Conservation (phyloP, 176 grass and related monocot genomes). For the Carex parvula region DNA sequence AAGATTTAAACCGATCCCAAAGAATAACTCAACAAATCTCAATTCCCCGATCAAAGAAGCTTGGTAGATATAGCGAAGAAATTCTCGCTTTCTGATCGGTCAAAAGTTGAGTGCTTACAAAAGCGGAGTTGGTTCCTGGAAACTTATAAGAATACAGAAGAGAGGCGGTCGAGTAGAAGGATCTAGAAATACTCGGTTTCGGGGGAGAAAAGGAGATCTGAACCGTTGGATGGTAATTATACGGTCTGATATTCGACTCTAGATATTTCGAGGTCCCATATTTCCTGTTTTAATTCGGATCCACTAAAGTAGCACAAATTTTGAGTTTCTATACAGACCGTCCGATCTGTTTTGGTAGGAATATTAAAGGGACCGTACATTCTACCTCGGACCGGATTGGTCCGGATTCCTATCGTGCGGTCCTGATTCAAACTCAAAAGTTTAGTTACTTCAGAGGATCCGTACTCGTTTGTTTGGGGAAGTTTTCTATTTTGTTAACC, state of each 20-base stretch:
- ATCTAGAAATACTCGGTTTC: constrained; percentile 20
- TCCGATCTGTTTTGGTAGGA: too few species aligned
- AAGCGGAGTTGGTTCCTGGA: background rate
- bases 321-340: too few species aligned
- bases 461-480: background rate
- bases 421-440: too few species aligned
- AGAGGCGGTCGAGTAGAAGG: constrained; percentile 29
- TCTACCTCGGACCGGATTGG: too few species aligned
- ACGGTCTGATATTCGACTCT: background rate
- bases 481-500: constrained; percentile 24
- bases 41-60: background rate
- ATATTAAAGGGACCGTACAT: too few species aligned
- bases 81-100: constrained; percentile 11
- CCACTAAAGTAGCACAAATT: too few species aligned
- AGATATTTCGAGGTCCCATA: background rate
- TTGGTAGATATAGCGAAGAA: constrained; percentile 3
- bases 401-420: too few species aligned
- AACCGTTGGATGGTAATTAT: constrained; percentile 6
- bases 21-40: background rate
- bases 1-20: background rate
- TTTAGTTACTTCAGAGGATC: too few species aligned
- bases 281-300: too few species aligned
- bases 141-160: constrained; percentile 1
- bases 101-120: background rate
- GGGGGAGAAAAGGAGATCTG: background rate